Percentiles rank a stretch among this genome's conserved stretches.
Conservation (phyloP, 2,329 filamentous ascomycete genomes). For the Myrmaecium sp. region DNA sequence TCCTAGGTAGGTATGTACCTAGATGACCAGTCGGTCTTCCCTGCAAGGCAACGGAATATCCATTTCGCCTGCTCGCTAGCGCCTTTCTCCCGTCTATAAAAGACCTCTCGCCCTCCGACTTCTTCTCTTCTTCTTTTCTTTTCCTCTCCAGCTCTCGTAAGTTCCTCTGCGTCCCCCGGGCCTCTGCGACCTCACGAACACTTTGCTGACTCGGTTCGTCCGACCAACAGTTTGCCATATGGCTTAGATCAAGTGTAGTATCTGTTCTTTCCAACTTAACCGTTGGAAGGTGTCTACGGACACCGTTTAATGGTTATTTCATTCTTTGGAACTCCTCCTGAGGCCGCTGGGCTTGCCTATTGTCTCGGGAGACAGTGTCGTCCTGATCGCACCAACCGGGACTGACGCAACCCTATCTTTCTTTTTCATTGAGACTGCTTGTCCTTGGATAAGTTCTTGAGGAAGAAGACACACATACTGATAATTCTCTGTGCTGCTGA, state of each 20-base stretch:
- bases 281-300: slow-evolving; percentile 66
- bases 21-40: too few species aligned
- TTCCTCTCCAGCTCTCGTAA: slow-evolving; percentile 30
- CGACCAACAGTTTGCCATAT: slow-evolving; percentile 30
- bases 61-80: too few species aligned
- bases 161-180: not conserved
- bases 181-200: not conserved
- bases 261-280: slow-evolving; percentile 96
- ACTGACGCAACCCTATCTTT: slow-evolving; percentile 46
- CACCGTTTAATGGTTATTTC: slow-evolving; percentile 57
- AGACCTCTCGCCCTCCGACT: not conserved
- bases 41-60: too few species aligned
- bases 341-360: slow-evolving; percentile 56
- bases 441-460: slow-evolving; percentile 6
- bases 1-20: too few species aligned
- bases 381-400: slow-evolving; percentile 58
- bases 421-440: slow-evolving; percentile 10
- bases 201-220: not conserved
- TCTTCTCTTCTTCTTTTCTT: slow-evolving; percentile 13
- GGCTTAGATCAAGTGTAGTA: slow-evolving; percentile 91
- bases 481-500: too few species aligned
- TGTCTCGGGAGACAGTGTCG: slow-evolving; percentile 49
- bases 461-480: too few species aligned
- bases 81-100: too few species aligned
- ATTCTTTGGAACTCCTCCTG: slow-evolving; percentile 47